Evolutionary conservation across 129 eudicot species (phyloP).

Genomic region (Flaveria trinervia): DNA sequence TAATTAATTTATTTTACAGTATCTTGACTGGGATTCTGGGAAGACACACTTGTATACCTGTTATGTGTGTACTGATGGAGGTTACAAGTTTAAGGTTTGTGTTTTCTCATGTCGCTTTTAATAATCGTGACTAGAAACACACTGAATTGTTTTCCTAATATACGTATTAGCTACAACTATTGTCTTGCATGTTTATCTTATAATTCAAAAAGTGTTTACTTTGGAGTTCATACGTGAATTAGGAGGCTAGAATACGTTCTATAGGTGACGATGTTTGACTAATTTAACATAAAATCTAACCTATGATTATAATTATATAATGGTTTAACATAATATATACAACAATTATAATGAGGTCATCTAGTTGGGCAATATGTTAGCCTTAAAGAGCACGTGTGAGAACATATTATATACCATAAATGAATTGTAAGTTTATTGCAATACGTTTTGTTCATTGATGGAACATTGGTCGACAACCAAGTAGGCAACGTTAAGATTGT

Average conservation of each 20-base stretch:
- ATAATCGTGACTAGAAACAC: not conserved
- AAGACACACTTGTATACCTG: conserved; percentile 47
- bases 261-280: not conserved
- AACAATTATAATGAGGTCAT: not conserved
- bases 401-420: no score
- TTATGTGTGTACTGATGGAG: conserved; percentile 46
- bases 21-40: conserved; percentile 53
- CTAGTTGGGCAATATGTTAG: no score
- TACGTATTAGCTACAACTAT: not conserved
- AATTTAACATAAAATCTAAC: not conserved
- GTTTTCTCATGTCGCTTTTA: not conserved
- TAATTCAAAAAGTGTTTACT: not conserved
- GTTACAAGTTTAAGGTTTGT: conserved; percentile 47
- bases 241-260: not conserved
- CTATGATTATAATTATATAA: not conserved
- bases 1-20: conserved; percentile 32
- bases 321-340: not conserved
- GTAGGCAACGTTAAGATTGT: no score
- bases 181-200: not conserved
- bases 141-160: no score
- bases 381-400: no score
- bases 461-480: no score
- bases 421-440: no score
- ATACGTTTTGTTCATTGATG: no score
- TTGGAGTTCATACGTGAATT: not conserved